Percentiles rank a stretch among this genome's conserved stretches.
These are phyloP conservation scores for Datisca glomerata DNA, from an alignment of 306 rosid species.

Conservation along the genomic window DNA sequence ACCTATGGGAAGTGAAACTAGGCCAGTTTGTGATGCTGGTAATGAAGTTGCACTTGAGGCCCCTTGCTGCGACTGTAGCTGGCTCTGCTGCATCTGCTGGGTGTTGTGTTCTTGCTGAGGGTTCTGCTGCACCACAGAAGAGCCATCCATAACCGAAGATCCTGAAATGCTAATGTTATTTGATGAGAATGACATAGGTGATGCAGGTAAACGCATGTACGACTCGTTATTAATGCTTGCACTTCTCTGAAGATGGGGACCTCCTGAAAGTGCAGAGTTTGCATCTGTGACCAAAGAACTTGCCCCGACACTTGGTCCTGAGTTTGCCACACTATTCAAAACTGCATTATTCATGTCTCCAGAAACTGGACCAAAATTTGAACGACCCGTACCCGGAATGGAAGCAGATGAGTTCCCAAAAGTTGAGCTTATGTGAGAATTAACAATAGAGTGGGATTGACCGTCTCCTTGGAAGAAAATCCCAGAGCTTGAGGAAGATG, in stretches of 20 bases:
- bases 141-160: conserved; percentile 85
- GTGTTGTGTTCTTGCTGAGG: conserved; percentile 74
- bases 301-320: conserved; percentile 93
- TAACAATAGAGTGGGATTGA: conserved; percentile 59
- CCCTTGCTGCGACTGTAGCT: conserved; percentile 50
- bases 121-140: conserved; percentile 71
- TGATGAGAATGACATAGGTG: conserved; percentile 94
- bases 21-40: conserved; percentile 49
- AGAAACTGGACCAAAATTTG: conserved; percentile 70
- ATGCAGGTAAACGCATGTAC: conserved; percentile 76
- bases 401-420: conserved; percentile 71
- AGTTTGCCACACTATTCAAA: conserved; percentile 70
- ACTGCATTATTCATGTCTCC: conserved; percentile 83
- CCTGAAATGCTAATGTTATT: conserved; percentile 86
- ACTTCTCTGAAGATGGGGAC: conserved; percentile 94
- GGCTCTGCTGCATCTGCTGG: conserved; percentile 65
- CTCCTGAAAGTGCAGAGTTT: conserved; percentile 89
- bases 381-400: conserved; percentile 65
- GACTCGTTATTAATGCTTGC: conserved; percentile 86
- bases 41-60: conserved; percentile 58
- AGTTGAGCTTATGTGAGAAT: conserved; percentile 80
- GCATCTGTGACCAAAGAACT: conserved; percentile 99
- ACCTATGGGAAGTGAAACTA: conserved; percentile 41
- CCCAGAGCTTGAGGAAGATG: conserved; percentile 86
- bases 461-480: conserved; percentile 98